Conservation (phyloP, 345 rosid genomes). For the Acer campestre region DNA sequence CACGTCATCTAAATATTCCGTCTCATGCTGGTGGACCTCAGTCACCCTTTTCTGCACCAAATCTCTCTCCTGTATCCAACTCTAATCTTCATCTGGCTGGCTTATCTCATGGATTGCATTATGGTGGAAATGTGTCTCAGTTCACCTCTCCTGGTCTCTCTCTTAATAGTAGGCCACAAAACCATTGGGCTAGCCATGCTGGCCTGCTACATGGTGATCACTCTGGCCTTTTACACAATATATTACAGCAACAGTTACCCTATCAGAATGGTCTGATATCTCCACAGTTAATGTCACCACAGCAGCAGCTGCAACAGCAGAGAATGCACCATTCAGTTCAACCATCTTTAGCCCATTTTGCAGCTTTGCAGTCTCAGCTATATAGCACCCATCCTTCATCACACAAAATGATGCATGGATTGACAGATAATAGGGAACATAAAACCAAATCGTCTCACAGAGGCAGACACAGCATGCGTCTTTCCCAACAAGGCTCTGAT, state of each 20-base stretch:
- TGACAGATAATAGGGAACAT: conserved; percentile 62
- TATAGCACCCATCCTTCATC: conserved; percentile 62
- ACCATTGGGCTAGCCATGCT: conserved; percentile 78
- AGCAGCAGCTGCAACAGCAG: conserved; percentile 67
- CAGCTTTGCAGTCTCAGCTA: conserved; percentile 72
- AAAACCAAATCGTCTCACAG: conserved; percentile 73
- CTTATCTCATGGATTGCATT: conserved; percentile 63
- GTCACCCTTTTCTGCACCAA: conserved; percentile 55
- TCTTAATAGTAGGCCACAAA: conserved; percentile 66
- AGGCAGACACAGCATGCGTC: conserved; percentile 55
- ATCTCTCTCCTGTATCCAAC: conserved; percentile 61
- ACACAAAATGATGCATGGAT: conserved; percentile 55
- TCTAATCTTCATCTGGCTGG: conserved; percentile 60
- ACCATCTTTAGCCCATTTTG: conserved; percentile 70
- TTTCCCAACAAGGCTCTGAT: conserved; percentile 77
- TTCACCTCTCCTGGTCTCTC: conserved; percentile 65
- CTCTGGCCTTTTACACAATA: conserved; percentile 56
- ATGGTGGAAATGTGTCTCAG: conserved; percentile 65
- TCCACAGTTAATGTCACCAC: conserved; percentile 59
- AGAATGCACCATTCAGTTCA: conserved; percentile 53
- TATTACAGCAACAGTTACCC: conserved; percentile 72
- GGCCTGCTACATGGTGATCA: conserved; percentile 74
- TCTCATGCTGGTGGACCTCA: conserved; percentile 52
- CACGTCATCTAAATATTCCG: conserved; percentile 55
- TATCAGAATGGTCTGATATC: conserved; percentile 67